These are phyloP conservation scores for Bipolaris gigantea DNA, from an alignment of 2,329 filamentous ascomycete genomes.

Conservation along the genomic window DNA sequence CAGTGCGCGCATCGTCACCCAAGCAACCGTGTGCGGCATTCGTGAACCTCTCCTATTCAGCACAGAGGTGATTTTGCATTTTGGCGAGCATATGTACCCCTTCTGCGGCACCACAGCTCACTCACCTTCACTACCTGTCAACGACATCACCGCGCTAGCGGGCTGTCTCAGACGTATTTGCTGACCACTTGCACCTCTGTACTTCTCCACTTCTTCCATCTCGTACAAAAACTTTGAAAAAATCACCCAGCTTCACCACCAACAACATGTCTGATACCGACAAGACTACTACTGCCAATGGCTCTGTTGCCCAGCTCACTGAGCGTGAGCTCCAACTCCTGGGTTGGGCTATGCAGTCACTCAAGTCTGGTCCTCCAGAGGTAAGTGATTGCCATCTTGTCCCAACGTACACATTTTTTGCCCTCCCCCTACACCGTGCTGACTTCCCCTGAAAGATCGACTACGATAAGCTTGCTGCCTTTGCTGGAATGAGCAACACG, in stretches of 20 bases:
- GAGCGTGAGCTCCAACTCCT: constrained; percentile 43
- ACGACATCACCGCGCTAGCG: constrained; percentile 7
- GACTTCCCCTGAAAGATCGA: constrained; percentile 39
- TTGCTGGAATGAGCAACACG: constrained; percentile 43
- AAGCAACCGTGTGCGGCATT: background rate
- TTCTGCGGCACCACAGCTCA: background rate
- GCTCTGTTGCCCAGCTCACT: constrained; percentile 29
- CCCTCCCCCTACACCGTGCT: background rate
- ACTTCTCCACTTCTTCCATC: background rate
- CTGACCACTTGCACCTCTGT: background rate
- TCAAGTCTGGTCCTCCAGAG: constrained; percentile 44
- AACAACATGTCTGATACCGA: constrained; percentile 35
- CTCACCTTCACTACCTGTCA: constrained; percentile 17
- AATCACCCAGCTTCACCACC: background rate
- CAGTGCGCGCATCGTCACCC: background rate
- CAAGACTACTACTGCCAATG: constrained; percentile 11
- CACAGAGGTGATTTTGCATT: constrained; percentile 9
- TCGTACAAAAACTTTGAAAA: background rate
- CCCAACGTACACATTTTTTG: background rate
- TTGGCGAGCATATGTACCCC: background rate
- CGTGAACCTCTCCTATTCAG: background rate
- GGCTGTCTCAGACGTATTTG: background rate
- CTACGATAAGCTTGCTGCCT: constrained; percentile 41
- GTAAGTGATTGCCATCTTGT: constrained; percentile 15
- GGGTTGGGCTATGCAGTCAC: constrained; percentile 41